phyloP scores from a whole-genome alignment of 495 filamentous ascomycete genomes.

The Apodospora peruviana region DNA sequence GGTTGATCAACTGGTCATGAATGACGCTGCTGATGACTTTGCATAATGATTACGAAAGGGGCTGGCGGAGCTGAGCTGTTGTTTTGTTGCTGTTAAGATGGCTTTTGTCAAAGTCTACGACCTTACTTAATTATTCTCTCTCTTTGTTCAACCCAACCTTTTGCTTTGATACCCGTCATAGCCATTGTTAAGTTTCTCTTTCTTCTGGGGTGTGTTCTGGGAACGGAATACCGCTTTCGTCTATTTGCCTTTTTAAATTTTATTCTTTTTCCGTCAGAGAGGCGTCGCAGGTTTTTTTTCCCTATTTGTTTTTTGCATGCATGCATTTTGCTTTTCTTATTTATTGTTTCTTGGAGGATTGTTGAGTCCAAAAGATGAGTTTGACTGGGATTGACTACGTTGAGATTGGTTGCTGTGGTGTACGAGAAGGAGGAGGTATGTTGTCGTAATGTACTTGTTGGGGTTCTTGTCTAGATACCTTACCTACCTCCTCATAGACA shows the following conservation, averaged over 20 bases:
- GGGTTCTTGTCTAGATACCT: too few species aligned
- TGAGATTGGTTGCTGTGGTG: neutral
- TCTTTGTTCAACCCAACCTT: neutral
- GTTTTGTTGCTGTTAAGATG: too few species aligned
- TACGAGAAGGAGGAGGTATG: too few species aligned
- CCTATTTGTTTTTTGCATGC: too few species aligned
- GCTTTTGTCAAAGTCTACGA: too few species aligned
- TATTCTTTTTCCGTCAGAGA: neutral
- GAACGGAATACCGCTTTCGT: constrained; percentile 1
- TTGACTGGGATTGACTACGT: neutral
- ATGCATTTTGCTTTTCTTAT: neutral
- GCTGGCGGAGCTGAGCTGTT: neutral
- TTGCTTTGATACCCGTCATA: constrained; percentile 28
- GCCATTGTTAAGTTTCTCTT: constrained; percentile 9
- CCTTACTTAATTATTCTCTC: neutral
- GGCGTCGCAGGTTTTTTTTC: too few species aligned
- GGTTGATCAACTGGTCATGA: constrained; percentile 34
- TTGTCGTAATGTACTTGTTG: too few species aligned
- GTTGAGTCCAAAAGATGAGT: too few species aligned
- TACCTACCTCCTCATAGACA: too few species aligned
- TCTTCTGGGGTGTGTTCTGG: neutral
- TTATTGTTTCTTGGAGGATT: neutral
- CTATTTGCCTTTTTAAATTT: neutral
- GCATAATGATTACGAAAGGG: constrained; percentile 15
- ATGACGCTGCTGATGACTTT: constrained; percentile 39